Base-by-base conservation (phyloP, 2,329 filamentous ascomycete species). In the Incumbomyces lentus region DNA sequence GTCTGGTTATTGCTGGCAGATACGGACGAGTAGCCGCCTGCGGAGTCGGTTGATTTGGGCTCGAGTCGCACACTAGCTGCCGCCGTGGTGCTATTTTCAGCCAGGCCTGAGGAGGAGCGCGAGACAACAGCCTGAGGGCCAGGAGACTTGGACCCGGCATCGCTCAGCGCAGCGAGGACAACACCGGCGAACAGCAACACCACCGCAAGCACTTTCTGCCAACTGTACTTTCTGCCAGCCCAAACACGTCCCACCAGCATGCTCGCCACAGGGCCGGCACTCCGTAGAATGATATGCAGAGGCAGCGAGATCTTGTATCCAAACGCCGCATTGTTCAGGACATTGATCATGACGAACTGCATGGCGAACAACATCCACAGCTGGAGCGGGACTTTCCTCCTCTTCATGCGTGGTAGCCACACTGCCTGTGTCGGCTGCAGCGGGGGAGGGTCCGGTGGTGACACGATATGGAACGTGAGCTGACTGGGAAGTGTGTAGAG, bases 251-350 rank as follows among this genome's bases (percentile, higher is more conserved):
- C 92, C n/a, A 90, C 86, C 13, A 82, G 67, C 79, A 98, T 94
- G 7, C 92, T 96, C 3, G 89, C 93, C 52, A 96, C 93, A 58
- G 89, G 95, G 13, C 92, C 92, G 41, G 90, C 94, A 40, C 89
- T 95, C 44, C 92, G 80, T 26, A 98, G 73, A 55, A 98, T 96
- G 58, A 98, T 98, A 62, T 98, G 92, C 40, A 98, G 81, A 1
- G 92, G 92, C 0, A 98, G 87, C 6, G 88, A 95, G 47, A 98
- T 96, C 57, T 88, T 82, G 68, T 95, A 98, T 52, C 87, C 89
- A 64, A 98, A 98, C 6, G 90, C 92, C 72, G 90, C 90, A 59
- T 98, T 98, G 68, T 98, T 98, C 60, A 98, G 69, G 48, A 96
- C 79, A 59, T 96, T 98, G 67, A 98, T 92, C 52, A 78, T 77